Percentiles rank a stretch among this genome's conserved stretches.
Conservation (phyloP, 2,329 filamentous ascomycete genomes). For the Fusarium abutilonis region DNA sequence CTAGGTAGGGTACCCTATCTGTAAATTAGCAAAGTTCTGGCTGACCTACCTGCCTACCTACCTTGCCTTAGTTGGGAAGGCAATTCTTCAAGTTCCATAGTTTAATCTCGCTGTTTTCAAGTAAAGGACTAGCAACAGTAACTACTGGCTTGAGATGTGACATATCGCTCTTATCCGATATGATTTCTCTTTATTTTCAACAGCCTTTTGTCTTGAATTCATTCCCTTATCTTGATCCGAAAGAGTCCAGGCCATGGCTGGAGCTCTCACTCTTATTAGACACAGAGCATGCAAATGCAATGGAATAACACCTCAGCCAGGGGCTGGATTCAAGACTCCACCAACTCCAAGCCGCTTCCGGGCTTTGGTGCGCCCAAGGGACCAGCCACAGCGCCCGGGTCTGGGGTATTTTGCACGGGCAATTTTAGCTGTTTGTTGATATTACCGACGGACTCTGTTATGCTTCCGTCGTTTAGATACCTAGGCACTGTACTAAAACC, state of each 20-base stretch:
- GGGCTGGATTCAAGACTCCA: slow-evolving; percentile 26
- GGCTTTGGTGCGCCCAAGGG: slow-evolving; percentile 23
- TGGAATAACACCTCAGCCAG: slow-evolving; percentile 19
- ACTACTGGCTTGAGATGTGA: background rate
- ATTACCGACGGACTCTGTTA: too few species aligned
- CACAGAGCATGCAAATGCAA: slow-evolving; percentile 6
- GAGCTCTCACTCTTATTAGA: background rate
- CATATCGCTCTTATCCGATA: too few species aligned
- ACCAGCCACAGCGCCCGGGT: slow-evolving; percentile 34
- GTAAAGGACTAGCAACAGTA: slow-evolving; percentile 9
- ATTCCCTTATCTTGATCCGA: slow-evolving; percentile 3
- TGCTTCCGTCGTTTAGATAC: too few species aligned
- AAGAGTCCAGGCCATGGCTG: slow-evolving; percentile 1
- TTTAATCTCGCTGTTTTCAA: slow-evolving; percentile 26
- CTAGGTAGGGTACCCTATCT: background rate
- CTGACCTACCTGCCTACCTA: too few species aligned
- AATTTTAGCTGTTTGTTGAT: slow-evolving; percentile 9
- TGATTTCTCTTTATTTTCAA: background rate
- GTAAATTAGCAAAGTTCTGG: slow-evolving; percentile 14
- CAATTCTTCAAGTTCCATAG: slow-evolving; percentile 6
- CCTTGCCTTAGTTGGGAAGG: slow-evolving; percentile 14
- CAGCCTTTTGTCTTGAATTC: background rate
- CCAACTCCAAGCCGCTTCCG: slow-evolving; percentile 37
- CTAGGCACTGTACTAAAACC: too few species aligned
- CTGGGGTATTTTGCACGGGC: slow-evolving; percentile 34